Evolutionary conservation across 768 basidiomycete species (phyloP).

Genomic region (Leucocoprinus sp.): DNA sequence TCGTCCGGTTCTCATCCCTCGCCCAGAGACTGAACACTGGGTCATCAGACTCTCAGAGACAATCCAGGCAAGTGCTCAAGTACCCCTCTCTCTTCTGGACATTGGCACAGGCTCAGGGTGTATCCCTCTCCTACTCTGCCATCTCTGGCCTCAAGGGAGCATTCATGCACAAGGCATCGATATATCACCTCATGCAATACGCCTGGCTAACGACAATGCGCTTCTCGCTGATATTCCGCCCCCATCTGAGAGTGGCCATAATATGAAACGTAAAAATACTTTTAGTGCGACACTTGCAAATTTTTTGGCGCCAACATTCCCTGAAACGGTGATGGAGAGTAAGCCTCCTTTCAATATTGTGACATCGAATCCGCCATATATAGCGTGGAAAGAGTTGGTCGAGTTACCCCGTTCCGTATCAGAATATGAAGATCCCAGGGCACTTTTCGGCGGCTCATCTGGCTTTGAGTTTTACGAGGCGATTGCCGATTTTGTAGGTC

Average conservation of each 20-base stretch:
- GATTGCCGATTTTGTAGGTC: conserved; percentile 55
- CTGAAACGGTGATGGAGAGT: conserved; percentile 22
- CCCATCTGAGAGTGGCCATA: conserved; percentile 15
- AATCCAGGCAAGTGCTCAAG: conserved; percentile 28
- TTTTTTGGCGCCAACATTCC: conserved; percentile 40
- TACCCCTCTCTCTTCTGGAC: conserved; percentile 55
- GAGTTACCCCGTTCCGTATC: conserved; percentile 60
- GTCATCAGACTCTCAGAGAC: conserved; percentile 47
- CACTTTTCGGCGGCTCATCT: conserved; percentile 69
- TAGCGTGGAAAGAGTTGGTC: conserved; percentile 58
- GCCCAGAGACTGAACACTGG: conserved; percentile 92
- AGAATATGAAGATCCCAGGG: conserved; percentile 72
- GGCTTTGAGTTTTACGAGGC: conserved; percentile 59
- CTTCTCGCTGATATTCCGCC: conserved; percentile 29
- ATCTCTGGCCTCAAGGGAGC: conserved; percentile 49
- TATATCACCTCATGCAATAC: conserved; percentile 51
- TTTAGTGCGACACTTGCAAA: conserved; percentile 32
- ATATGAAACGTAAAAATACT: conserved; percentile 30
- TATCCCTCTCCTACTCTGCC: conserved; percentile 79
- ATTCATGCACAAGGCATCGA: conserved; percentile 59
- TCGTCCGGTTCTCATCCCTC: conserved; percentile 84
- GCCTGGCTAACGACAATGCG: conserved; percentile 43
- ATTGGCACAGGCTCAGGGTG: conserved; percentile 92
- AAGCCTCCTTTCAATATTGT: conserved; percentile 62
- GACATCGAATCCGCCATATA: conserved; percentile 85